Percentiles rank a stretch among this genome's conserved stretches.
Evolutionary conservation across 2,329 filamentous ascomycete species (phyloP).

Genomic region (Calonectria ilicicola): DNA sequence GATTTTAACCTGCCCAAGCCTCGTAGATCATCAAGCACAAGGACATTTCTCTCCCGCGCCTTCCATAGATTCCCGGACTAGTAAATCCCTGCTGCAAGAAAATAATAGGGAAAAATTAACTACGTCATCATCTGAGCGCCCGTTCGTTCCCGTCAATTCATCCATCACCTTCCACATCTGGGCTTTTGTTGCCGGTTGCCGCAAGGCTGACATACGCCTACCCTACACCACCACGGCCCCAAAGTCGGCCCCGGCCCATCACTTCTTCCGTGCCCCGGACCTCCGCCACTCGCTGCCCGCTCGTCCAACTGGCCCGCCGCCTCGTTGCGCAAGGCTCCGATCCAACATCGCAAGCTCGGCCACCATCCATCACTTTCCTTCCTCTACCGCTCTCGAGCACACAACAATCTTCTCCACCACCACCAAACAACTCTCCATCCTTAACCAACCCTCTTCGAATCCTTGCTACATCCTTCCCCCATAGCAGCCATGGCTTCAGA

Average conservation of each 20-base stretch:
- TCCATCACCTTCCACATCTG: not conserved
- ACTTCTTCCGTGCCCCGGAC: constrained; percentile 25
- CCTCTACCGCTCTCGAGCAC: not conserved
- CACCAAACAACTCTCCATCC: not conserved
- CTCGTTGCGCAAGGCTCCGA: constrained; percentile 33
- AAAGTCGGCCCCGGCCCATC: constrained; percentile 17
- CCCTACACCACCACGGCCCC: constrained; percentile 16
- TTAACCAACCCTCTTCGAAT: not conserved
- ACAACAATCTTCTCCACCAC: not conserved
- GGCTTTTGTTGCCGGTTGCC: not conserved
- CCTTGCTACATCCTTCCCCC: not conserved
- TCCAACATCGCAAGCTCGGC: constrained; percentile 5
- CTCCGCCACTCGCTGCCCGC: constrained; percentile 8
- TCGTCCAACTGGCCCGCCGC: constrained; percentile 14
- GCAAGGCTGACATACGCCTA: not conserved
- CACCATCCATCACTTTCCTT: not conserved
- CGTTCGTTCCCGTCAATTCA: not conserved
- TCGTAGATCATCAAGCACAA: not conserved
- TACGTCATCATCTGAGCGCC: not conserved
- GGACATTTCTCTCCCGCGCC: not conserved
- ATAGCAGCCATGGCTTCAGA: constrained; percentile 38
- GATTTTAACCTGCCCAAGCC: not conserved
- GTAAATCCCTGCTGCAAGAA: not conserved
- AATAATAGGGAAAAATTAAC: not conserved
- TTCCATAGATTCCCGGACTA: not conserved